These are phyloP conservation scores for Colletotrichum agaves DNA, from an alignment of 2,329 filamentous ascomycete species.

Conservation along the genomic window DNA sequence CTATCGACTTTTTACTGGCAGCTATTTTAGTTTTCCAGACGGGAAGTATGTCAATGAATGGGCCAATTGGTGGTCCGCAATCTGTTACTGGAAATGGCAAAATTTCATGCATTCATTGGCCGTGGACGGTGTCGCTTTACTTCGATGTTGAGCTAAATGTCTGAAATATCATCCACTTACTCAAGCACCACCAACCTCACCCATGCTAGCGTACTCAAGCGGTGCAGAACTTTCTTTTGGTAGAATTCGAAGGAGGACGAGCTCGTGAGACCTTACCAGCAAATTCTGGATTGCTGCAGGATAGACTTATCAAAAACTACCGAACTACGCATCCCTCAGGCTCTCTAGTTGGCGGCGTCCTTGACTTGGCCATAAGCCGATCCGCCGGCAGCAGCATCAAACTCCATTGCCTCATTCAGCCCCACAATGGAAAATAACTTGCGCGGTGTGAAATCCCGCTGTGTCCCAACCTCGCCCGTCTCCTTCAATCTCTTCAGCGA, in stretches of 20 bases:
- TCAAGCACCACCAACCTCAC: too few species aligned
- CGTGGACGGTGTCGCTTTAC: background rate
- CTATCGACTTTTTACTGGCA: too few species aligned
- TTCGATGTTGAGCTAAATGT: background rate
- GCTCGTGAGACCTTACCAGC: too few species aligned
- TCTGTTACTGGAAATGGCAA: too few species aligned
- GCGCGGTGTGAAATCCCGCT: conserved; percentile 56
- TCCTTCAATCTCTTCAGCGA: conserved; percentile 51
- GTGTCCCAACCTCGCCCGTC: conserved; percentile 49
- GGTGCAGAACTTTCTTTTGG: too few species aligned
- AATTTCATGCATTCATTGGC: too few species aligned
- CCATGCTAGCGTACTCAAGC: too few species aligned
- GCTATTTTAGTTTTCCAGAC: background rate
- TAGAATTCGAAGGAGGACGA: too few species aligned
- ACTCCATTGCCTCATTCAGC: conserved; percentile 59
- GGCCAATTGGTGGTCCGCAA: background rate
- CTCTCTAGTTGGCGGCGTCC: background rate
- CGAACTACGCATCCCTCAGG: background rate
- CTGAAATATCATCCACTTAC: too few species aligned
- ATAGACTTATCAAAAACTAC: background rate
- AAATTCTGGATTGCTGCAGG: too few species aligned
- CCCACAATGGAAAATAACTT: conserved; percentile 64
- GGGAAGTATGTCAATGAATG: background rate
- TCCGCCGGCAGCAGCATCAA: conserved; percentile 50
- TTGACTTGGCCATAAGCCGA: conserved; percentile 29